Evolutionary conservation across 495 filamentous ascomycete species (phyloP), one percentile per base, ranked within the genome.

Genomic region (Usnea hakonensis): DNA sequence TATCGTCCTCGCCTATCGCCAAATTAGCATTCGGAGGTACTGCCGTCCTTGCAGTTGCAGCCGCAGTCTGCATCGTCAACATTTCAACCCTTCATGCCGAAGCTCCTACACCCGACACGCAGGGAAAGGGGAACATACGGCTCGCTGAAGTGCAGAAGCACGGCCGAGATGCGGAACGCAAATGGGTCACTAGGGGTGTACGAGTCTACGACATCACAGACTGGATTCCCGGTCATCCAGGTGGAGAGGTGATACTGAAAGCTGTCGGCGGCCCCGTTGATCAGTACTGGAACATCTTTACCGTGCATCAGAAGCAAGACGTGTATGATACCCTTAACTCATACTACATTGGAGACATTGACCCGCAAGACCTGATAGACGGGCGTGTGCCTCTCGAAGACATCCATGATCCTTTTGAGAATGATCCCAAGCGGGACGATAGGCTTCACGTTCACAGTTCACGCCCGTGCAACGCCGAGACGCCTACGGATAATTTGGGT

Each of bases 261-360:
- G 83, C 83, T 4, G 80, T 77, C 3, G 83, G 83, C 23, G 79
- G 76, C 43, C 75, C 72, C 57, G 75, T 85, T 32, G 83, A 86
- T 52, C 82, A 79, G 1, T 86, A 85, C 69, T 86, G 83, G 83
- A 72, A 85, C 40, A 85, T 86, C 52, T 85, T 86, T 56, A 75
- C 76, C 46, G 84, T 86, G 53, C 83, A 86, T 68, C 81, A 85
- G 67, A 69, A 77, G 33, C 71, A 78, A 11, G 76, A 85, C 30
- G 82, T 85, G 8, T 77, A 76, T 21, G 82, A 86, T 55, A 81
- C 85, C 17, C 73, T 86, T 3, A 72, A 82, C 19, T 74, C 78
- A 55, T 85, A 79, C 62, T 70, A 76, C 19, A 78, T 86, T 30
- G 83, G 83, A 36, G 75, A 71, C 56, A 74, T 86, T 13, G 76